Percentiles rank a stretch among this genome's conserved stretches.
Evolutionary conservation across 805 yeast genomes (phyloP).

Genomic region (Helenozyma baotianmanensis): DNA sequence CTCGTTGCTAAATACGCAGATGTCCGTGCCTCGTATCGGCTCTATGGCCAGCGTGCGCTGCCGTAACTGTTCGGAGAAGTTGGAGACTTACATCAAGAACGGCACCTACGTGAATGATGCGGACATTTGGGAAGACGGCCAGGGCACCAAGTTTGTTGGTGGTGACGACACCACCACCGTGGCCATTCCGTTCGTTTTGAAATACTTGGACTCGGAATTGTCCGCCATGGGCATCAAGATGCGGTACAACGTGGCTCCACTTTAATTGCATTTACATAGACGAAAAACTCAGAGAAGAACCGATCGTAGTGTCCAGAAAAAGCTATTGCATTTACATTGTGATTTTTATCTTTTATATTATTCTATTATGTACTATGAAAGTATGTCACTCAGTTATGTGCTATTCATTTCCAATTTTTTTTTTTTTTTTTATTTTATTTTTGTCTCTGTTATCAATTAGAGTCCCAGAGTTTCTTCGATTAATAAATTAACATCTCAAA

Average conservation of each 20-base stretch:
- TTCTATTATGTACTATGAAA: too few relatives aligned
- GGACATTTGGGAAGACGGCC: slow-evolving; percentile 96
- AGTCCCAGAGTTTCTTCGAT: too few relatives aligned
- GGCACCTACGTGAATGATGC: slow-evolving; percentile 55
- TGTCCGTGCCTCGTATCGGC: slow-evolving; percentile 88
- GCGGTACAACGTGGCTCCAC: slow-evolving; percentile 80
- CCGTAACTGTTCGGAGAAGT: slow-evolving; percentile 80
- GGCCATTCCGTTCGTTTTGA: slow-evolving; percentile 94
- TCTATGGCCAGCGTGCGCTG: slow-evolving; percentile 74
- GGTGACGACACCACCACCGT: slow-evolving; percentile 93
- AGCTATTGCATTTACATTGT: too few relatives aligned
- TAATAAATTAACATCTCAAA: too few relatives aligned
- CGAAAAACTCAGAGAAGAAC: too few relatives aligned
- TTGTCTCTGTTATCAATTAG: too few relatives aligned
- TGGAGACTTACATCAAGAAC: slow-evolving; percentile 50
- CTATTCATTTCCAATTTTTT: too few relatives aligned
- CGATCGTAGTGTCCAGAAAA: too few relatives aligned
- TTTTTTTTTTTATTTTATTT: too few relatives aligned
- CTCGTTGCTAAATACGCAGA: slow-evolving; percentile 82
- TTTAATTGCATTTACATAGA: slow-evolving; percentile 8
- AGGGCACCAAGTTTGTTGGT: slow-evolving; percentile 85
- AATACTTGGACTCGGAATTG: slow-evolving; percentile 90
- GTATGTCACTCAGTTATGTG: too few relatives aligned
- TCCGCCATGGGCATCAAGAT: slow-evolving; percentile 97
- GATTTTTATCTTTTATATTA: too few relatives aligned